Evolutionary conservation across 768 basidiomycete species (phyloP).

Genomic region (Rhodotorula kratochvilovae): DNA sequence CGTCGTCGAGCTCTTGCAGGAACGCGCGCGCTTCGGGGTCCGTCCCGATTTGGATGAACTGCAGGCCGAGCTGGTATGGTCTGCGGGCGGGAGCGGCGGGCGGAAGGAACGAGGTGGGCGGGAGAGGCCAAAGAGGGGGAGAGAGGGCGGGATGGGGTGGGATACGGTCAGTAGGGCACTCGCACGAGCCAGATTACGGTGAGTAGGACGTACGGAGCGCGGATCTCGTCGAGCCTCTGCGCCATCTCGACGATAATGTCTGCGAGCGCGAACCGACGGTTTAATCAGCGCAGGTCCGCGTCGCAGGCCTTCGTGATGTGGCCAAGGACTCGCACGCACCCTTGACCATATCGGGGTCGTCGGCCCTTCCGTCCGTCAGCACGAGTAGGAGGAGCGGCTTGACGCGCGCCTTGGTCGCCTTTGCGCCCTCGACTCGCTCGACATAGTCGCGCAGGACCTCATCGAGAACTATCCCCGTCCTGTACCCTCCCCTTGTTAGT

Average conservation of each 20-base stretch:
- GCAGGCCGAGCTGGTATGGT: slow-evolving; percentile 39
- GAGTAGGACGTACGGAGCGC: slow-evolving; percentile 17
- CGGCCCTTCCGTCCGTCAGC: slow-evolving; percentile 38
- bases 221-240: slow-evolving; percentile 35
- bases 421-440: slow-evolving; percentile 32
- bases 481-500: not conserved
- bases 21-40: slow-evolving; percentile 36
- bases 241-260: slow-evolving; percentile 35
- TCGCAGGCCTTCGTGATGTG: too few species aligned
- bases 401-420: slow-evolving; percentile 9
- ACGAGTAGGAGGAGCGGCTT: slow-evolving; percentile 40
- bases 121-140: too few species aligned
- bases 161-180: not conserved
- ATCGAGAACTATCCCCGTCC: slow-evolving; percentile 9
- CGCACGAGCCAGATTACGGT: too few species aligned
- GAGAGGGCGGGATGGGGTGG: not conserved
- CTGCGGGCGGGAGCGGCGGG: not conserved
- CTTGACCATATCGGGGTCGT: slow-evolving; percentile 29
- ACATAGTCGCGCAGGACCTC: slow-evolving; percentile 38
- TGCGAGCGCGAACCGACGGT: not conserved
- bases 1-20: slow-evolving; percentile 35
- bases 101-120: not conserved
- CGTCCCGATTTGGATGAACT: slow-evolving; percentile 40
- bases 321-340: not conserved
- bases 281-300: too few species aligned